Evolutionary conservation across 495 filamentous ascomycete genomes (phyloP), one percentile per base, ranked within the genome.

Genomic region (Hyaloscypha bicolor): DNA sequence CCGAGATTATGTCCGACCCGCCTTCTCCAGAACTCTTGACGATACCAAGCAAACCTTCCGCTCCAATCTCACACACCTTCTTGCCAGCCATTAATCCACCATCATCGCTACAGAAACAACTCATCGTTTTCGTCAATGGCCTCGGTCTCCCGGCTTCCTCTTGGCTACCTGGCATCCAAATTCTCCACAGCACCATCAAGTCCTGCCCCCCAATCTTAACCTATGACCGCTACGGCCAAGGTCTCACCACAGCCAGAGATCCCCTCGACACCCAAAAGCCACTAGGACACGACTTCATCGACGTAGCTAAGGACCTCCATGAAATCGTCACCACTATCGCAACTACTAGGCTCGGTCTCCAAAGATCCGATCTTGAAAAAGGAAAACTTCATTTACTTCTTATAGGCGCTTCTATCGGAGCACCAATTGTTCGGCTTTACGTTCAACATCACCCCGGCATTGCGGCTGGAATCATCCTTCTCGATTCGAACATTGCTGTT

Each of bases 201-300:
- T 39, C 69, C 19, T 25, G 22, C 53, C 83, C 86, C 9, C 73
- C 81, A 9, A 77, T 88, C 32, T 80, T 91, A 4, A 81, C 81
- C 55, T 90, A 89, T 70, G 88, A 91, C 76, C 86, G 88, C 48
- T 89, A 80, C 70, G 87, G 88, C 33, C 87, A 90, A 72, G 87
- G 87, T 5, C 70, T 80, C 57, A 86, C 85, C 2, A 77, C 73
- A 21, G 80, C 83, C 60, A 78, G 75, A 3, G 86, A 90, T 72
- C 87, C 88, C 0, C 55, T 74, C 6, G 85, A 89, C 61, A 69
- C 72, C 8, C 74, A 73, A 78, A 80, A 8, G 77, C 78, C 21
- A 80, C 85, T 73, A 35, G 83, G 80, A 22, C 88, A 90, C 73
- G 83, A 87, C 65, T 77, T 80, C 29, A 63, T 71, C 5, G 77